phyloP scores from a whole-genome alignment of 495 filamentous ascomycete species.

The Annulohypoxylon nitens region DNA sequence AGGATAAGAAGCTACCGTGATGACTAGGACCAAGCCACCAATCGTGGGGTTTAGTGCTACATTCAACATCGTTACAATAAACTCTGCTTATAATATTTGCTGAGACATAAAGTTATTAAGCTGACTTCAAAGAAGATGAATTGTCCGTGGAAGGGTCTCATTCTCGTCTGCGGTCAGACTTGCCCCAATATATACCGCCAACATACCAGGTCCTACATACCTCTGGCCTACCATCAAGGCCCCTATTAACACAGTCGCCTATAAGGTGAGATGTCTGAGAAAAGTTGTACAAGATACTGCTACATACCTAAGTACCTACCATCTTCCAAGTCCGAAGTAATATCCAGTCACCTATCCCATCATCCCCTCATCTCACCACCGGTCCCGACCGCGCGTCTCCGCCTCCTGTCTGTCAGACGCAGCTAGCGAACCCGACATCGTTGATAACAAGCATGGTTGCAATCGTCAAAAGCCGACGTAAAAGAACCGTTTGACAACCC shows the following conservation, averaged over 20 bases:
- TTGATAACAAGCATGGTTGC: not conserved
- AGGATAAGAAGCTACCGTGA: not conserved
- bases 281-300: too few relatives aligned
- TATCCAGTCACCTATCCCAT: not conserved
- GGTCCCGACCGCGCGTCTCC: not conserved
- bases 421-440: not conserved
- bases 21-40: not conserved
- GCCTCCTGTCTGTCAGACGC: not conserved
- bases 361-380: constrained; percentile 1
- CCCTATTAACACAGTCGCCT: too few relatives aligned
- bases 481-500: not conserved
- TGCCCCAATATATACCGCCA: not conserved
- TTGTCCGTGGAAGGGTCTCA: not conserved
- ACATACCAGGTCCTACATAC: too few relatives aligned
- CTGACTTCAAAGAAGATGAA: not conserved
- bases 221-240: too few relatives aligned
- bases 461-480: not conserved
- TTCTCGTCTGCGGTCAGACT: not conserved
- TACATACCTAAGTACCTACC: not conserved
- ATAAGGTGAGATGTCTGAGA: too few relatives aligned
- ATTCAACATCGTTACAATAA: constrained; percentile 10
- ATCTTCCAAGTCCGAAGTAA: not conserved
- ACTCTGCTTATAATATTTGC: not conserved
- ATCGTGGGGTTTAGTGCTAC: not conserved
- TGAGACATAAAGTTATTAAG: not conserved